Conservation (phyloP, 306 rosid genomes). For the Cucumis melo region DNA sequence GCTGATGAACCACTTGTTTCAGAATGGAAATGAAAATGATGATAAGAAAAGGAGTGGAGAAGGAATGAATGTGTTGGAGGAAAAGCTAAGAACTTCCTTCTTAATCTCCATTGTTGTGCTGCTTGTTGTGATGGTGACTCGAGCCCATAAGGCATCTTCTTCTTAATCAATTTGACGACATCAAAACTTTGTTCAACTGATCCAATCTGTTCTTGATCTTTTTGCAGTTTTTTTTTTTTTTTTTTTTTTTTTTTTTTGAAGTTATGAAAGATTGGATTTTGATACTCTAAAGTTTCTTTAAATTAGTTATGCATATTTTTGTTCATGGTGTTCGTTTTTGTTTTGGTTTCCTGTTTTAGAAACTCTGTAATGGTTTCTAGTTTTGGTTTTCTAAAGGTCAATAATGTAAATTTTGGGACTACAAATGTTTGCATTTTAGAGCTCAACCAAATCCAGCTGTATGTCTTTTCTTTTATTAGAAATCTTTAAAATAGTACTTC, state of each 20-base stretch:
- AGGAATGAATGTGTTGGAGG: conserved; percentile 23
- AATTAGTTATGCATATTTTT: background rate
- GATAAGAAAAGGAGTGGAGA: background rate
- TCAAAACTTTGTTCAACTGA: background rate
- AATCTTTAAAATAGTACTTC: too few relatives aligned
- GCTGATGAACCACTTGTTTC: conserved; percentile 30
- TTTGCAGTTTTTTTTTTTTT: background rate
- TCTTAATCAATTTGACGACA: conserved; percentile 33
- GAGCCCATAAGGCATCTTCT: conserved; percentile 23
- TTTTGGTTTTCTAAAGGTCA: too few relatives aligned
- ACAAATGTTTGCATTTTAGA: too few relatives aligned
- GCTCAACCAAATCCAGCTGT: too few relatives aligned
- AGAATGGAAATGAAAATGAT: background rate
- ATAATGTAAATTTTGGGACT: too few relatives aligned
- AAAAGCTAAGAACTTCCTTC: conserved; percentile 45
- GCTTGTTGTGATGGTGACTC: conserved; percentile 50
- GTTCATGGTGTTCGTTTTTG: background rate
- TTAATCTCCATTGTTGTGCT: conserved; percentile 58
- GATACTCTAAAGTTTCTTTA: background rate
- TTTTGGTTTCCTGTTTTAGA: background rate
- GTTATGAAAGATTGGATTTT: background rate
- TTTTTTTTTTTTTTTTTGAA: background rate
- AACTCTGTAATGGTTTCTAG: background rate
- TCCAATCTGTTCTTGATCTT: background rate
- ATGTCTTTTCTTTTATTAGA: too few relatives aligned